Conservation (phyloP, 179 eudicot genomes). For the Sideroxylon spinosum region DNA sequence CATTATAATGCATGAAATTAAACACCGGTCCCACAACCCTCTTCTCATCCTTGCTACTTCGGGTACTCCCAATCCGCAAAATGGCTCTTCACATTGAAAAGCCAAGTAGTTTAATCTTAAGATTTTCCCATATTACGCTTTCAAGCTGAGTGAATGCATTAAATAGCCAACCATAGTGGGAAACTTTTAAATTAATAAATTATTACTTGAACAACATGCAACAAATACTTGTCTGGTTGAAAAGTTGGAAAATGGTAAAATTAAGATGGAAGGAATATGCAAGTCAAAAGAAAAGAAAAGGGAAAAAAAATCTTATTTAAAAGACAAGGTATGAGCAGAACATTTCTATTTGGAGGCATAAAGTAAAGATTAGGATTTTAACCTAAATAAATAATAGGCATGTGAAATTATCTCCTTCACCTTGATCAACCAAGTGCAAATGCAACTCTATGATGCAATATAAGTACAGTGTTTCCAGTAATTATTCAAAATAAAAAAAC, state of each 20-base stretch:
- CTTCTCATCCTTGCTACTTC: background rate
- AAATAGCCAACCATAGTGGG: background rate
- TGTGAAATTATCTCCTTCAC: background rate
- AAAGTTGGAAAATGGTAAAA: background rate
- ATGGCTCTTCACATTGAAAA: background rate
- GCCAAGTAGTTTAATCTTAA: background rate
- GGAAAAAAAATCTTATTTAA: background rate
- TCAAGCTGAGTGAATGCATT: background rate
- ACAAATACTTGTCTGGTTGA: background rate
- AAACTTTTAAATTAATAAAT: background rate
- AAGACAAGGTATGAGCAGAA: background rate
- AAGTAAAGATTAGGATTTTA: background rate
- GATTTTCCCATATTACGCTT: background rate
- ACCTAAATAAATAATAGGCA: background rate
- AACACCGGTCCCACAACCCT: background rate
- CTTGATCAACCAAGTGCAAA: background rate
- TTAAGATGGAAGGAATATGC: background rate
- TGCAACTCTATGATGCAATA: background rate
- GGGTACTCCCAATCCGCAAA: background rate
- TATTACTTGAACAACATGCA: background rate
- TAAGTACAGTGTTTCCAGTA: background rate
- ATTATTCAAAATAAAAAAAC: too few relatives aligned
- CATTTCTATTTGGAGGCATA: background rate
- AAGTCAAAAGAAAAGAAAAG: background rate
- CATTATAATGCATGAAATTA: background rate